Evolutionary conservation across 148 eudicot genomes (phyloP).

Genomic region (Vaccinium myrtillus): DNA sequence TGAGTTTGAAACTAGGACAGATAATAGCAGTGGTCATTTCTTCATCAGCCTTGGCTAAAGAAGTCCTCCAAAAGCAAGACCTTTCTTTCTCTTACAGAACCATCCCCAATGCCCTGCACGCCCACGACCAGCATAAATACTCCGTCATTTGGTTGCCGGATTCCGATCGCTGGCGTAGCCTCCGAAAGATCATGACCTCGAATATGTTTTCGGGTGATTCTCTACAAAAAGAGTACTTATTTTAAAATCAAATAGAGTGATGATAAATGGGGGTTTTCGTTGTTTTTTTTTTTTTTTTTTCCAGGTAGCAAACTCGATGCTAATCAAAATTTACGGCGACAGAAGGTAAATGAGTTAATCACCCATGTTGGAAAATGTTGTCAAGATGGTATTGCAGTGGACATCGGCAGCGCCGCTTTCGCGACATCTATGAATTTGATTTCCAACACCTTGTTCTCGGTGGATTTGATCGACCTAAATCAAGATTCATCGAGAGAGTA

Average conservation of each 20-base stretch:
- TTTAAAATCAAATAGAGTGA: too few relatives aligned
- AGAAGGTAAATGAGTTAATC: too few relatives aligned
- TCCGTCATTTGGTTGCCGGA: background rate
- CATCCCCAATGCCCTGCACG: background rate
- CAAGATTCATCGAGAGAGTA: constrained; percentile 7
- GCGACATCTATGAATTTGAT: too few relatives aligned
- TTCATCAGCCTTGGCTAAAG: constrained; percentile 16
- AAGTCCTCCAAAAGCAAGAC: background rate
- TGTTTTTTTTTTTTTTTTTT: too few relatives aligned
- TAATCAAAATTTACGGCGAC: background rate
- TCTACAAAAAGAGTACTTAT: background rate
- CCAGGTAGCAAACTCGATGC: background rate
- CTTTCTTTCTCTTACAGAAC: background rate
- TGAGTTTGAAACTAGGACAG: constrained; percentile 19
- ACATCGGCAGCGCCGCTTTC: too few relatives aligned
- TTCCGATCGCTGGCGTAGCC: background rate
- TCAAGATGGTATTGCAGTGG: too few relatives aligned
- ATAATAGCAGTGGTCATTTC: constrained; percentile 12
- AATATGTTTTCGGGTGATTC: background rate
- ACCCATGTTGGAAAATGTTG: too few relatives aligned
- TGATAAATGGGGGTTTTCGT: too few relatives aligned
- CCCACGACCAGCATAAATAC: background rate
- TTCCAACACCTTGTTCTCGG: too few relatives aligned
- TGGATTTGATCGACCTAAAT: constrained; percentile 1
- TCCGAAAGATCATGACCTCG: background rate